Base-by-base conservation (phyloP, 2,329 filamentous ascomycete species). In the Beauveria brongniartii region DNA sequence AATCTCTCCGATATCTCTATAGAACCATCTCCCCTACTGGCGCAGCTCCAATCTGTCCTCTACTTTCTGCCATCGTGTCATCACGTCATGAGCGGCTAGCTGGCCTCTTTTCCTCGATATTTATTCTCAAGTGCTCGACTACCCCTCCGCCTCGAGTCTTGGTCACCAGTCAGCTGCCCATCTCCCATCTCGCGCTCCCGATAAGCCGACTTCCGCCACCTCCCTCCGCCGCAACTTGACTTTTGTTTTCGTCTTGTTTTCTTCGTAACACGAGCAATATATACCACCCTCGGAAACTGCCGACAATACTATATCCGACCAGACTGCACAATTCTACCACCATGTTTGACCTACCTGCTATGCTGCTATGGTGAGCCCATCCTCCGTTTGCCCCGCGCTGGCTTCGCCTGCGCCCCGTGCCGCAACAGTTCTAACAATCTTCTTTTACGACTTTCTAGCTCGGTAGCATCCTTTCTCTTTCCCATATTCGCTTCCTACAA, bases 401-500 rank as follows among this genome's bases (percentile, higher is more conserved):
- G 44, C 65, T 66, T 62, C 22, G 43, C 57, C 30, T 47, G 43
- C 50, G 22, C 40, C n/a, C 34, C 55, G 16, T 41, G 37, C 40
- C 20, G 55, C 63, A 62, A 64, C 61, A 48, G 59, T 9, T 1
- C 64, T 62, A 60, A 57, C 59, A 52, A 43, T 58, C 57, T 34
- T 18, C 41, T 16, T 10, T 47, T 14, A 10, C 30, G n/a, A n/a
- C 22, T 37, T 26, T 43, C 3, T 72, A 96, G 92, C 72, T 93
- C 91, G 65, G 75, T 93, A 72, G 87, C 90, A 62, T 95, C 92
- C 61, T 92, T 96, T 71, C 86, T 97, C 71, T 95, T 97, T 73
- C 94, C 94, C 56, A 86, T 97, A 65, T 97, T 96, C 77, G 92
- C 93, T 67, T 96, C 93, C 65, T 97, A 97, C 83, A 97, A 97